These are phyloP conservation scores for Aureobasidium uvarum DNA, from an alignment of 2,329 filamentous ascomycete genomes.

Conservation along the genomic window DNA sequence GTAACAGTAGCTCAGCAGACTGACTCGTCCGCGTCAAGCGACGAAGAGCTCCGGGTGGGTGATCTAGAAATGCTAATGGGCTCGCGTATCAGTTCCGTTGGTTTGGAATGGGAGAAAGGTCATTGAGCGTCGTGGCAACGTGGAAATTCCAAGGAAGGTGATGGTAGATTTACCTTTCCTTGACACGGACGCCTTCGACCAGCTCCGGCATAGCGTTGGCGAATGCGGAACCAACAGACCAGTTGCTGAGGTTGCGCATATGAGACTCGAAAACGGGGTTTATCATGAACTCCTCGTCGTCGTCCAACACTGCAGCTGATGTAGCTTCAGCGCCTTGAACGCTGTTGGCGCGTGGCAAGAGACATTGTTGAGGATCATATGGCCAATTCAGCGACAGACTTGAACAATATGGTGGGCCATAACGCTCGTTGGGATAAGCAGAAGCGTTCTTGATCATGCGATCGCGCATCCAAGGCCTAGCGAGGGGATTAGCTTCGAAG, in stretches of 20 bases:
- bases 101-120: neutral
- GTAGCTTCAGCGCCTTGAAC: conserved; percentile 31
- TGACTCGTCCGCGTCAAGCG: conserved; percentile 6
- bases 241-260: conserved; percentile 71
- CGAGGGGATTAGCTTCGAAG: neutral
- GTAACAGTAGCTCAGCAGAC: neutral
- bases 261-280: conserved; percentile 87
- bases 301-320: conserved; percentile 31
- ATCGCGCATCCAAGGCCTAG: conserved; percentile 68
- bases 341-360: conserved; percentile 45
- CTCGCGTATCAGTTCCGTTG: conserved; percentile 1
- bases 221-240: conserved; percentile 58
- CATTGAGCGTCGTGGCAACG: neutral
- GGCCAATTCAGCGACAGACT: conserved; percentile 77
- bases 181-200: conserved; percentile 35
- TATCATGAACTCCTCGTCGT: conserved; percentile 66
- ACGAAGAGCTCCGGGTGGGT: conserved; percentile 7
- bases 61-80: neutral
- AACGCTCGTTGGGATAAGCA: conserved; percentile 69
- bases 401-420: conserved; percentile 76
- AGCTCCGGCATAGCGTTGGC: conserved; percentile 35
- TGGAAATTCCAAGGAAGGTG: conserved; percentile 1
- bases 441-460: conserved; percentile 54
- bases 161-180: conserved; percentile 28
- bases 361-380: conserved; percentile 68